Evolutionary conservation across 2,329 filamentous ascomycete species (phyloP), one percentile per base, ranked within the genome.

Genomic region (Huntiella moniliformis): DNA sequence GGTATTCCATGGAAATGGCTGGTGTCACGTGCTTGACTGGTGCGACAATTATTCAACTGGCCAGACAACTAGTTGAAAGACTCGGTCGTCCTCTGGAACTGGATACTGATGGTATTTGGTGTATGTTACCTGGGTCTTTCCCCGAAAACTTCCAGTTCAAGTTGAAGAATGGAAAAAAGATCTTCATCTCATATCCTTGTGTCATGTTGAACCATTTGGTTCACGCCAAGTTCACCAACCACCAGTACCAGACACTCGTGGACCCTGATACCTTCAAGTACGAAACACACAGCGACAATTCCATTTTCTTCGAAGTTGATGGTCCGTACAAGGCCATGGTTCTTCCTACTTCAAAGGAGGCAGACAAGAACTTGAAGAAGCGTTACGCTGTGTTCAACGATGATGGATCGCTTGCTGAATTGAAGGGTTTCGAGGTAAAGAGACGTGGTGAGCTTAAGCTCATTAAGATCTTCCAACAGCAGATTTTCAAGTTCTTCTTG

Each of bases 1-100:
- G 91, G 91, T 98, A 98, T 59, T 98, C 91, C 13, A 79, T 98
- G 73, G 91, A 98, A 60, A 98, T 98, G 91, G 91, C 92, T 12
- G 91, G 91, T 54, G 91, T 98, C 4, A 98, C 91, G 37, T 98
- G 91, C 64, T 67, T 98, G 60, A 98, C 91, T 1, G 91, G 91
- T 51, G 91, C 91, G 31, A 83, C 79, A 37, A 98, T 98, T 58
- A 98, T 98, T 59, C 91, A 98, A 57, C 77, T 98, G 72, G 92
- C 91, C 13, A 77, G 88, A 56, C 80, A 91, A 55, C 72, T 98
- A 2, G 88, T 98, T 3, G 91, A 98, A 58, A 75, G 91, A 5
- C 82, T 98, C 34, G 91, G 91, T 17, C 74, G 91, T 47, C 91
- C 91, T 0, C 68, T 98, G 44, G 91, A 98, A 60, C 69, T 98